These are phyloP conservation scores for Mycena vulgaris DNA, from an alignment of 768 basidiomycete genomes.

Conservation along the genomic window DNA sequence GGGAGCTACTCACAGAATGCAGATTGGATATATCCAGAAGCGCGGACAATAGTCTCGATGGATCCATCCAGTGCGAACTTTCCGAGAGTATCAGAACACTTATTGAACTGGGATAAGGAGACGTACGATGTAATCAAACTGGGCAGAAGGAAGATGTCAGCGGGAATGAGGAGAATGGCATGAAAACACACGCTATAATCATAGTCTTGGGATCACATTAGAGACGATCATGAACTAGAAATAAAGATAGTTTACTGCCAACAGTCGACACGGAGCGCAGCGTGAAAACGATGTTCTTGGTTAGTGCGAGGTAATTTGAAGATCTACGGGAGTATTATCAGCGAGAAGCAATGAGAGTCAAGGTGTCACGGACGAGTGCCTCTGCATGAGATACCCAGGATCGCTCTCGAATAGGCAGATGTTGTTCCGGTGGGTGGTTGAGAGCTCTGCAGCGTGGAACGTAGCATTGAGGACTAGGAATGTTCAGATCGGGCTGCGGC, in stretches of 20 bases:
- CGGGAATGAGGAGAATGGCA: background rate
- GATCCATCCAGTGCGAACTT: conserved; percentile 67
- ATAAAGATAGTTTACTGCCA: conserved; percentile 25
- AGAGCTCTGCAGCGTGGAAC: conserved; percentile 58
- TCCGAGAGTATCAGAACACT: background rate
- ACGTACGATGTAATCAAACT: conserved; percentile 65
- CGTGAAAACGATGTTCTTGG: conserved; percentile 41
- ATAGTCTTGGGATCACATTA: conserved; percentile 29
- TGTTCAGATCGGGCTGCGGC: background rate
- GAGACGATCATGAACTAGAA: background rate
- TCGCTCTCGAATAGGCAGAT: conserved; percentile 72
- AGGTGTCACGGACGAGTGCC: conserved; percentile 34
- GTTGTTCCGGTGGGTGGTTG: conserved; percentile 59
- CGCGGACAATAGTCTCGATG: conserved; percentile 66
- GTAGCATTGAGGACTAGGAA: conserved; percentile 61
- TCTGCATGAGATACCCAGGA: conserved; percentile 48
- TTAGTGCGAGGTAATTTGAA: conserved; percentile 36
- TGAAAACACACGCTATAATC: conserved; percentile 33
- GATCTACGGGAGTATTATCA: background rate
- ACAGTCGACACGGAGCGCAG: conserved; percentile 42
- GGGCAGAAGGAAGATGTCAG: background rate
- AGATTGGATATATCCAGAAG: conserved; percentile 71
- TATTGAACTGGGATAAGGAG: too few relatives aligned
- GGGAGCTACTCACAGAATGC: conserved; percentile 52
- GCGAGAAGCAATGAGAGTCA: background rate